Conservation (phyloP, 768 basidiomycete genomes). For the Lactarius hengduanensis region DNA sequence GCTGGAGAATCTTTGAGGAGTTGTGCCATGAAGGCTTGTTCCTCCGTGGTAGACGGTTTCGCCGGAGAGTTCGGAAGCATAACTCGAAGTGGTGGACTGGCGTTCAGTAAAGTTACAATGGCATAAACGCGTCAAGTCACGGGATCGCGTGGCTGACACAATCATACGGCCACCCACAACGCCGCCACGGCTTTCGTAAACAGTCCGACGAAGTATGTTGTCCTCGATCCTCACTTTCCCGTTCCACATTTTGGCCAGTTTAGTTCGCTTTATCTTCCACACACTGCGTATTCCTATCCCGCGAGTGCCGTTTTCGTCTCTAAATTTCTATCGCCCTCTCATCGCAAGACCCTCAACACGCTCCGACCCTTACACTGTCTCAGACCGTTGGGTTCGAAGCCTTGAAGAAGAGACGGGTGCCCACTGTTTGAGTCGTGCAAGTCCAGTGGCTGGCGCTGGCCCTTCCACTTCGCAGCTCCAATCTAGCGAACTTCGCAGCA, state of each 20-base stretch:
- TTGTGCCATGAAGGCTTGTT: slow-evolving; percentile 57
- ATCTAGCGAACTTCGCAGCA: slow-evolving; percentile 33
- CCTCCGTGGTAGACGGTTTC: slow-evolving; percentile 43
- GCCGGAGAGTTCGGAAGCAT: slow-evolving; percentile 38
- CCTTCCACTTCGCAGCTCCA: slow-evolving; percentile 47
- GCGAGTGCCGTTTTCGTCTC: slow-evolving; percentile 44
- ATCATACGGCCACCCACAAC: background rate
- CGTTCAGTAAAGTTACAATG: background rate
- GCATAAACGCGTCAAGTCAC: slow-evolving; percentile 14
- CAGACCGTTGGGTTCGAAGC: slow-evolving; percentile 74
- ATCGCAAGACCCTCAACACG: slow-evolving; percentile 33
- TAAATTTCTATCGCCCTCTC: slow-evolving; percentile 47
- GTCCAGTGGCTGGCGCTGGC: slow-evolving; percentile 38
- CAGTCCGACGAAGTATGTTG: slow-evolving; percentile 10
- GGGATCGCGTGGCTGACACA: slow-evolving; percentile 23
- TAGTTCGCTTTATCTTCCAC: slow-evolving; percentile 66
- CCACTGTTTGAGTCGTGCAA: slow-evolving; percentile 47
- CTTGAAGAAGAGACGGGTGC: slow-evolving; percentile 88
- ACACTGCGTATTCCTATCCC: slow-evolving; percentile 69
- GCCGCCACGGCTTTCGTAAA: background rate
- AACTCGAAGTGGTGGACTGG: background rate
- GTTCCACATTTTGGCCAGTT: slow-evolving; percentile 53
- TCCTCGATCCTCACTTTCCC: slow-evolving; percentile 54
- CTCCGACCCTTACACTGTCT: slow-evolving; percentile 50
- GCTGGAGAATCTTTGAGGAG: slow-evolving; percentile 44